Percentiles rank a stretch among this genome's conserved stretches.
phyloP scores from a whole-genome alignment of 768 basidiomycete species.

The Collybia sordida region DNA sequence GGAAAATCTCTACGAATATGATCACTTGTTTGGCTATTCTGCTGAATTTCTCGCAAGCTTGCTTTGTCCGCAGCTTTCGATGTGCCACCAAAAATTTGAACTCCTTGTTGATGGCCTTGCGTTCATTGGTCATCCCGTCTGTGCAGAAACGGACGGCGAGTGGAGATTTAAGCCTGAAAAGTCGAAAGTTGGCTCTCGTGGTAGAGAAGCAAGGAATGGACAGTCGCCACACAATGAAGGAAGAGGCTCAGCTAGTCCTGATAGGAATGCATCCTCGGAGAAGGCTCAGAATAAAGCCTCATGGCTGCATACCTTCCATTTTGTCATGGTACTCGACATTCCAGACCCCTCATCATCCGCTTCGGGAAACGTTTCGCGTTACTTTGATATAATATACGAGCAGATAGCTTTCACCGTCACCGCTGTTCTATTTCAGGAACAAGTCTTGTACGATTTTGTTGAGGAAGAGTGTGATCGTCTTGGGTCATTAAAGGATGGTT shows the following conservation, averaged over 20 bases:
- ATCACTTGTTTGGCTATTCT: slow-evolving; percentile 76
- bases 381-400: slow-evolving; percentile 86
- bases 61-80: slow-evolving; percentile 71
- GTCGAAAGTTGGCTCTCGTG: slow-evolving; percentile 47
- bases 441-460: slow-evolving; percentile 84
- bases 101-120: slow-evolving; percentile 88
- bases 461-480: slow-evolving; percentile 77
- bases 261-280: slow-evolving; percentile 31
- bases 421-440: slow-evolving; percentile 90
- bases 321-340: slow-evolving; percentile 84
- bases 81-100: slow-evolving; percentile 95
- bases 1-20: slow-evolving; percentile 49
- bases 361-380: slow-evolving; percentile 72
- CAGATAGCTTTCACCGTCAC: slow-evolving; percentile 89
- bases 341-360: slow-evolving; percentile 88
- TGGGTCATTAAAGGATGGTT: slow-evolving; percentile 68
- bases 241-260: slow-evolving; percentile 24
- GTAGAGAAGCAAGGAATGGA: slow-evolving; percentile 50
- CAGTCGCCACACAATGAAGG: slow-evolving; percentile 32
- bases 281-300: slow-evolving; percentile 32
- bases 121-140: slow-evolving; percentile 95
- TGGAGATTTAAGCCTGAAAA: slow-evolving; percentile 79
- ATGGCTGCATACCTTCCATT: slow-evolving; percentile 78
- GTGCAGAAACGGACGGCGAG: slow-evolving; percentile 64
- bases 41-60: slow-evolving; percentile 79